Evolutionary conservation across 2,329 filamentous ascomycete genomes (phyloP).

Genomic region (Cercospora sp.): DNA sequence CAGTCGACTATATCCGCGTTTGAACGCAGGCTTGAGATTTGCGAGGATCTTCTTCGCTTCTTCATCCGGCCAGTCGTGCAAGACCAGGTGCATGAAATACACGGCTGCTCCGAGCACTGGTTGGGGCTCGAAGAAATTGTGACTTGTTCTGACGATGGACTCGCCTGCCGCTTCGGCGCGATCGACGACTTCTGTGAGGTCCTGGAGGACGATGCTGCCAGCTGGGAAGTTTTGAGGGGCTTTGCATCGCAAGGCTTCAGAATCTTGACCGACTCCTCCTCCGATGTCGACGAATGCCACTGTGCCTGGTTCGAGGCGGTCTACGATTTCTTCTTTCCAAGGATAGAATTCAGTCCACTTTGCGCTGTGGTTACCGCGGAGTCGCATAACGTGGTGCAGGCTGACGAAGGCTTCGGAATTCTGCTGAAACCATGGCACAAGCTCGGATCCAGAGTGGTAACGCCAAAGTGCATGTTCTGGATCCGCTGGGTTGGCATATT

Average conservation of each 20-base stretch:
- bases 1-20: conserved; percentile 25
- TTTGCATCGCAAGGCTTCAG: conserved; percentile 8
- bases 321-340: conserved; percentile 5
- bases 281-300: conserved; percentile 15
- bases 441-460: background rate
- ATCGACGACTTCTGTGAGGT: conserved; percentile 10
- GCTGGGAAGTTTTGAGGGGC: conserved; percentile 1
- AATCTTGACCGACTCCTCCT: conserved; percentile 12
- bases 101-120: conserved; percentile 11
- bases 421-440: conserved; percentile 14
- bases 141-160: conserved; percentile 2
- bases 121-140: conserved; percentile 14
- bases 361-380: conserved; percentile 7
- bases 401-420: conserved; percentile 7
- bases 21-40: conserved; percentile 23
- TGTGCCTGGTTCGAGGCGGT: background rate
- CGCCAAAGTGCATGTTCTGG: conserved; percentile 2
- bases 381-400: conserved; percentile 14
- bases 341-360: conserved; percentile 16
- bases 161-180: conserved; percentile 8
- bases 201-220: conserved; percentile 11
- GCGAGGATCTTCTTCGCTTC: conserved; percentile 23
- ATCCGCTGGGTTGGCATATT: conserved; percentile 4
- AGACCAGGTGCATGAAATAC: conserved; percentile 12
- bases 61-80: conserved; percentile 30